Conservation (phyloP, 805 yeast genomes). For the Candida chauliodis region DNA sequence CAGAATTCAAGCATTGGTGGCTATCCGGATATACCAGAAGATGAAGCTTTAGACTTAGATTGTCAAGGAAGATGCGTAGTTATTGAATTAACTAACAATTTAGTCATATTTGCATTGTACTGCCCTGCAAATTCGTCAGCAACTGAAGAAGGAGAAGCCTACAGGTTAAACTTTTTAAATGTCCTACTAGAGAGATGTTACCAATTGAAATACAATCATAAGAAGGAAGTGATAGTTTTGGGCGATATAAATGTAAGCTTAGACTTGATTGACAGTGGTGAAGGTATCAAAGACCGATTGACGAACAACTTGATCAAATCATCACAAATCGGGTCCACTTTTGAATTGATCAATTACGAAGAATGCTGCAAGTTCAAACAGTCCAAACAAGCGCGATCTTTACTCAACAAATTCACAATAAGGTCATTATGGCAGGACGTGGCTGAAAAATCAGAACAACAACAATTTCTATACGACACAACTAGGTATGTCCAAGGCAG, state of each 20-base stretch:
- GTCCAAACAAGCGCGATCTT: conserved; percentile 24
- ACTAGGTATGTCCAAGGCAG: conserved; percentile 56
- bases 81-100: conserved; percentile 62
- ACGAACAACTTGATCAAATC: conserved; percentile 31
- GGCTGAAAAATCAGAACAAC: neutral
- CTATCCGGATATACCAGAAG: conserved; percentile 46
- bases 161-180: conserved; percentile 54
- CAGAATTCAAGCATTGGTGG: conserved; percentile 61
- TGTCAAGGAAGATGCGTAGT: conserved; percentile 81
- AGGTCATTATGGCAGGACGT: conserved; percentile 16
- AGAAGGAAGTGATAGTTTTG: conserved; percentile 71
- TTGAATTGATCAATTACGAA: conserved; percentile 23
- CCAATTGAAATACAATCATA: conserved; percentile 43
- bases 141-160: conserved; percentile 62
- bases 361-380: conserved; percentile 34
- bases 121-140: conserved; percentile 89
- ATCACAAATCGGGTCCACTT: conserved; percentile 12
- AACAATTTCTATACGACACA: conserved; percentile 50
- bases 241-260: conserved; percentile 87
- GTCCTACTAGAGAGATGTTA: conserved; percentile 60
- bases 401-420: conserved; percentile 26
- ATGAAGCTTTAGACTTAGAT: conserved; percentile 52
- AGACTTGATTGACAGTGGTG: conserved; percentile 82
- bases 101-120: conserved; percentile 65
- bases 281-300: conserved; percentile 46